Evolutionary conservation across 2,329 filamentous ascomycete species (phyloP), one percentile per base, ranked within the genome.

Genomic region (Sclerotinia borealis): DNA sequence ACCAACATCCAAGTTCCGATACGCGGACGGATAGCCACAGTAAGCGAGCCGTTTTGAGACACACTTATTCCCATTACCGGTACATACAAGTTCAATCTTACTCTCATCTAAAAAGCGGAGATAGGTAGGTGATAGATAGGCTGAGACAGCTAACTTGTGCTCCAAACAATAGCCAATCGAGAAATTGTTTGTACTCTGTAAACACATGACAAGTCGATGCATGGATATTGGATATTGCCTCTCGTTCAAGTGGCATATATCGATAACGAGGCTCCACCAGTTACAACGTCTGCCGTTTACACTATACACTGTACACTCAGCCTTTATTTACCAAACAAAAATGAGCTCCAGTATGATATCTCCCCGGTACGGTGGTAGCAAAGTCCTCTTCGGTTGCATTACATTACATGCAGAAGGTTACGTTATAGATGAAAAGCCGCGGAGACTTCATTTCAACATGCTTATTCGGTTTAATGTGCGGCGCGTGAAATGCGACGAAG

Each of bases 401-500:
- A 66, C 31, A 37, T 59, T 48, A 66, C 64, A 39, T 66, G 64
- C 63, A 64, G 63, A 59, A 62, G 36, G 61, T 52, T 51, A 25
- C 19, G 17, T 34, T 54, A 31, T 29, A 27, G 27, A 19, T 9
- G 19, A 25, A 56, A 43, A 3, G 11, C 11, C 27, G 11, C 52
- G 25, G 34, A 54, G n/a, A 29, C 39, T 27, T 37, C 9, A 19
- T 54, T 56, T 56, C 34, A 43, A 43, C 34, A 56, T 43, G 27
- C 41, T 59, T 59, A 48, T 36, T 27, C 27, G 41, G 6, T 2
- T 34, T 29, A 69, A 67, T 47, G 67, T 67, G 13, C 63, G 67
- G 17, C 65, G 60, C 27, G 50, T 72, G 3, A 71, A 71, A 34
- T 71, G 67, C 39, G 70, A 72, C 59, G 68, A 72, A 63, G 54